Conservation (phyloP, 495 filamentous ascomycete species). For the Staphylotrichum tortipilum region DNA sequence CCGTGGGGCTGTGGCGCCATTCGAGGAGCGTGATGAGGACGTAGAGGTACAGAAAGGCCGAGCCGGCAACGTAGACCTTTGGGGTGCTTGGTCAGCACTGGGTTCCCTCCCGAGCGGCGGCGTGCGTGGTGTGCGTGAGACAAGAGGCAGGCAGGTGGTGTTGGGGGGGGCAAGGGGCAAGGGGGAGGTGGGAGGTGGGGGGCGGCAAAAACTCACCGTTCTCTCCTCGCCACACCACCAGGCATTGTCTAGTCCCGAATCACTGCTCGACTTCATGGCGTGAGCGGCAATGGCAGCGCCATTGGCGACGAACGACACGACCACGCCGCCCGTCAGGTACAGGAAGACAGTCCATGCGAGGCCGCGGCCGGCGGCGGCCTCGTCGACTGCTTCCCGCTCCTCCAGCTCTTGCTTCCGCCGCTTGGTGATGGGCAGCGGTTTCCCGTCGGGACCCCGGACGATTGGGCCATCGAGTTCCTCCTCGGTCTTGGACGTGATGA, state of each 20-base stretch:
- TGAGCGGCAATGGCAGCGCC: slow-evolving; percentile 66
- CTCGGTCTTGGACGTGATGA: slow-evolving; percentile 36
- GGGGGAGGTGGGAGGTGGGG: background rate
- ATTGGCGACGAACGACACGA: slow-evolving; percentile 67
- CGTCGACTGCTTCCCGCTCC: slow-evolving; percentile 22
- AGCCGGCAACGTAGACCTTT: slow-evolving; percentile 74
- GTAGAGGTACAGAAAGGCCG: slow-evolving; percentile 49
- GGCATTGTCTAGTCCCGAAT: background rate
- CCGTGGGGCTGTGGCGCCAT: slow-evolving; percentile 61
- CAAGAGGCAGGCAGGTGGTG: background rate
- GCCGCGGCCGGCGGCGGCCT: slow-evolving; percentile 41
- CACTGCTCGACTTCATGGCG: slow-evolving; percentile 55
- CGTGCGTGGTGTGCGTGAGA: background rate
- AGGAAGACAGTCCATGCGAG: slow-evolving; percentile 65
- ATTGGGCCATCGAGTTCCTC: slow-evolving; percentile 32
- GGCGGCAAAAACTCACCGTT: slow-evolving; percentile 57
- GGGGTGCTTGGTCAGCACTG: slow-evolving; percentile 9
- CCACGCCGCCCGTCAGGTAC: slow-evolving; percentile 57
- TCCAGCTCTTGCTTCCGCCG: slow-evolving; percentile 33
- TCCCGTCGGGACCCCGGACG: slow-evolving; percentile 63
- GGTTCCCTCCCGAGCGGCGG: too few relatives aligned
- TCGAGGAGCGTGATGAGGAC: slow-evolving; percentile 73
- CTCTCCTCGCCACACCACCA: slow-evolving; percentile 90
- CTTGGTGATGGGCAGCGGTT: slow-evolving; percentile 60
- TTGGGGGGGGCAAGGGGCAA: background rate